A percentile compares a stretch with the other conserved stretches of the same genome.
Conservation (phyloP, 169 alveolate species). For the Pseudocohnilembus persalinus region DNA sequence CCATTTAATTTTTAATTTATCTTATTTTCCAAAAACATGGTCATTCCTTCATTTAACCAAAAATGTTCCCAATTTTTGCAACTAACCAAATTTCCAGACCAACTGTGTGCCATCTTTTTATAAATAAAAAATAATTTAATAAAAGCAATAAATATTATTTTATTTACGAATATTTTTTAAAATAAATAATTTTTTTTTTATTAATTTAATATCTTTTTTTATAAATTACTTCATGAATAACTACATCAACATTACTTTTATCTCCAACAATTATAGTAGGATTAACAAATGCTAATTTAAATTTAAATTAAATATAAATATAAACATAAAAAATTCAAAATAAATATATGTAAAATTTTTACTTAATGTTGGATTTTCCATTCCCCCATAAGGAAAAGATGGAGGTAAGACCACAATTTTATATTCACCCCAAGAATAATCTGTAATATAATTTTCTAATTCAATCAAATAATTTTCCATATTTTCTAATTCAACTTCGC, state of each 20-base stretch:
- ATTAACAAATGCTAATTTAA: conserved; percentile 64
- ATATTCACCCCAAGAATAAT: conserved; percentile 80
- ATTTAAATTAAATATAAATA: too few species aligned
- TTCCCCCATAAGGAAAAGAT: conserved; percentile 91
- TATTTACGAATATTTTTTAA: too few species aligned
- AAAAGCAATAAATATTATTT: too few species aligned
- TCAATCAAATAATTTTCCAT: conserved; percentile 56
- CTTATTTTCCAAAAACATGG: conserved; percentile 84
- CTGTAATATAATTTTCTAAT: conserved; percentile 66
- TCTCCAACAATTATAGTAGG: conserved; percentile 88
- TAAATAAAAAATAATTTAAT: too few species aligned
- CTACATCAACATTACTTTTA: conserved; percentile 65
- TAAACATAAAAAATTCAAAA: too few species aligned
- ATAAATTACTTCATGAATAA: conserved; percentile 85
- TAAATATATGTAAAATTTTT: too few species aligned
- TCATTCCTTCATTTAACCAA: conserved; percentile 92
- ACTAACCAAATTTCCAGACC: conserved; percentile 90
- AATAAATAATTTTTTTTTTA: too few species aligned
- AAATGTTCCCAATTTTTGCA: conserved; percentile 79
- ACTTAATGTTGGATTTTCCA: conserved; percentile 88
- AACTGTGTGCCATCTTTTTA: conserved; percentile 76
- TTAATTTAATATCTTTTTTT: too few species aligned
- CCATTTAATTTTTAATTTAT: conserved; percentile 62
- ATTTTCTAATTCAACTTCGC: conserved; percentile 66
- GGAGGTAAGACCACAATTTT: conserved; percentile 84